phyloP scores from a whole-genome alignment of 108 stramenopile genomes.

The Conticribra weissflogii region DNA sequence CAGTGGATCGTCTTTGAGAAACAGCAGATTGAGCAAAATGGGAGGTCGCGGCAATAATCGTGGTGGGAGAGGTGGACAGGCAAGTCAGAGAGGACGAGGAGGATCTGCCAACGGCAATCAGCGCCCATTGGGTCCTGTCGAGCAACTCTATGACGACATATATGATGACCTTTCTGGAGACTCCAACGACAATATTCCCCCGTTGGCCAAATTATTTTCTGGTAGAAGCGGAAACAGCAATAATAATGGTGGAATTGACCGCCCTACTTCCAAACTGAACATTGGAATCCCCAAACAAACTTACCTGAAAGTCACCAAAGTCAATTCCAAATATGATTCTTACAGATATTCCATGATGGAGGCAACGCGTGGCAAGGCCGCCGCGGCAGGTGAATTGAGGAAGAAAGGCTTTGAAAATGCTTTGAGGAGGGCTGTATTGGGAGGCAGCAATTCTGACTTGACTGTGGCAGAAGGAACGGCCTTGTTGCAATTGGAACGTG shows the following conservation, averaged over 20 bases:
- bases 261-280: slow-evolving; percentile 53
- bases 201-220: slow-evolving; percentile 19
- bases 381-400: slow-evolving; percentile 65
- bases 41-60: neutral
- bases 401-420: slow-evolving; percentile 66
- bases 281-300: slow-evolving; percentile 68
- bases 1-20: too few relatives aligned
- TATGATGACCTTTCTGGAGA: slow-evolving; percentile 57
- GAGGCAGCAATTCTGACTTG: slow-evolving; percentile 1
- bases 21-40: slow-evolving; percentile 1
- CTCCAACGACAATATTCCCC: slow-evolving; percentile 1
- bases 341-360: slow-evolving; percentile 73
- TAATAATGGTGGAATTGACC: neutral
- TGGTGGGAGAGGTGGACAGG: neutral
- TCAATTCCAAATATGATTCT: slow-evolving; percentile 73
- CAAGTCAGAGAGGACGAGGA: neutral
- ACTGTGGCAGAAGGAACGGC: slow-evolving; percentile 51
- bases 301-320: slow-evolving; percentile 67
- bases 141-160: slow-evolving; percentile 80
- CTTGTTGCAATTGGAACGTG: slow-evolving; percentile 61
- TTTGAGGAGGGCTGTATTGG: slow-evolving; percentile 47
- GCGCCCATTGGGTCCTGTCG: slow-evolving; percentile 44
- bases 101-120: slow-evolving; percentile 7
- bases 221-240: slow-evolving; percentile 4
- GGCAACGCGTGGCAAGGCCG: slow-evolving; percentile 73